Base-by-base conservation (phyloP, 768 basidiomycete genomes). In the Podaxis pistillaris region DNA sequence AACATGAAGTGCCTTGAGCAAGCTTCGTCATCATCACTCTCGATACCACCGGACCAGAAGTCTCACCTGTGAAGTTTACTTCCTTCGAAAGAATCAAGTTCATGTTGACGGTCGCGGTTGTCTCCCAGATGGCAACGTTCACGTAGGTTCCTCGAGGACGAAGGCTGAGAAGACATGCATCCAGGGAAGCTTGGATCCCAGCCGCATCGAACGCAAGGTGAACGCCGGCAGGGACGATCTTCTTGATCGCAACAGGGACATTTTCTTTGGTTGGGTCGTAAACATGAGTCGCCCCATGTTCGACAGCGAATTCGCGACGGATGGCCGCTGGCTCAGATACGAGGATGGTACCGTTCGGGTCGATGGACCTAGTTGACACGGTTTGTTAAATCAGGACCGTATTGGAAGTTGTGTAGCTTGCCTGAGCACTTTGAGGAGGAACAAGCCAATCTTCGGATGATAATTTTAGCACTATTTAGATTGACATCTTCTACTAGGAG, bases 201-300 rank as follows among this genome's bases (percentile, higher is more conserved):
- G 81, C 79, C 17, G 80, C 79, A 50, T 84, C 83, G 65, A 81
- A 81, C 3, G 74, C 79, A 50, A 81, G 71, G 62, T 81, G 78
- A 9, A 79, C 79, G 26, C 82, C 81, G 2, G 65, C 46, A 12
- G 70, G 71, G 36, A 58, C 65, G 13, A 72, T 80, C 1, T 71
- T 69, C 30, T 70, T 63, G 22, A 70, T 54, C 5, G 73, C 70
- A 0, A 67, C 69, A 0, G 67, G 62, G 3, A 71, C 66, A 30
- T 79, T 60, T 63, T 76, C 70, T 17, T n/a, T 52, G 17, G 64
- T 68, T 2, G 81, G 80, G 55, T 81, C 73, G 65, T 78, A 66
- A 4, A 73, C 72, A 22, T 68, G 67, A 17, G 75, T 74, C 2
- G 81, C 81, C 6, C 77, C 77, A 37, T 78, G 73, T 47, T 74